Conservation (phyloP, 2,329 filamentous ascomycete genomes). For the Boeremia exigua region DNA sequence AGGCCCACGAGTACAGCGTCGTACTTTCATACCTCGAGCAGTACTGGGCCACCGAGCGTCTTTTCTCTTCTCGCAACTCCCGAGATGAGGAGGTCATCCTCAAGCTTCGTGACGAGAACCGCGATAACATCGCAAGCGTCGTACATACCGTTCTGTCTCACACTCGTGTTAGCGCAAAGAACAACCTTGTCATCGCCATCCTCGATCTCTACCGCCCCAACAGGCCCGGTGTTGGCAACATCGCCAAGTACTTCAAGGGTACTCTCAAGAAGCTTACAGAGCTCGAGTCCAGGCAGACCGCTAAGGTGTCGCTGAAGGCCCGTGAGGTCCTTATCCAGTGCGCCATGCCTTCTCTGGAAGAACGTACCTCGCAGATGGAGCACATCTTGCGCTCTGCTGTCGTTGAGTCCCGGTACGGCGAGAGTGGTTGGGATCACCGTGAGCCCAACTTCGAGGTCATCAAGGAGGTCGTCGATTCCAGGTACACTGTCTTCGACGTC, state of each 20-base stretch:
- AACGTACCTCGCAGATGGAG: conserved; percentile 96
- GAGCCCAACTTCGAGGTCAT: conserved; percentile 89
- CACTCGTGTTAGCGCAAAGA: conserved; percentile 91
- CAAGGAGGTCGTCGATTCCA: conserved; percentile 98
- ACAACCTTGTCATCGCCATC: conserved; percentile 88
- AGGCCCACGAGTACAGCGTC: conserved; percentile 84
- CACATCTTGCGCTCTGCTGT: conserved; percentile 96
- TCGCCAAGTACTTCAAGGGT: conserved; percentile 84
- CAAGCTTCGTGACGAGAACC: conserved; percentile 93
- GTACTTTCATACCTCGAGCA: conserved; percentile 79
- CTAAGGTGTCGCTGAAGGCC: conserved; percentile 96
- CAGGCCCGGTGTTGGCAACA: conserved; percentile 85
- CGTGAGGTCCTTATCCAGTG: conserved; percentile 98
- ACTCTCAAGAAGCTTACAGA: conserved; percentile 87
- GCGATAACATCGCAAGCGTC: conserved; percentile 85
- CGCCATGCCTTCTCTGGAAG: conserved; percentile 92
- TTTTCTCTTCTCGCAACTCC: conserved; percentile 83
- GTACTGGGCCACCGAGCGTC: conserved; percentile 82
- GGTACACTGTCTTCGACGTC: conserved; percentile 98
- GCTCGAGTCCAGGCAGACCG: conserved; percentile 82
- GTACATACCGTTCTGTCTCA: conserved; percentile 92
- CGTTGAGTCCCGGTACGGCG: conserved; percentile 94
- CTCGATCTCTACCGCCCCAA: conserved; percentile 95
- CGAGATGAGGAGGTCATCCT: conserved; percentile 95
- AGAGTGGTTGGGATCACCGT: conserved; percentile 95